Conservation (phyloP, 176 grass and related monocot species). For the Eremochloa ophiuroides region DNA sequence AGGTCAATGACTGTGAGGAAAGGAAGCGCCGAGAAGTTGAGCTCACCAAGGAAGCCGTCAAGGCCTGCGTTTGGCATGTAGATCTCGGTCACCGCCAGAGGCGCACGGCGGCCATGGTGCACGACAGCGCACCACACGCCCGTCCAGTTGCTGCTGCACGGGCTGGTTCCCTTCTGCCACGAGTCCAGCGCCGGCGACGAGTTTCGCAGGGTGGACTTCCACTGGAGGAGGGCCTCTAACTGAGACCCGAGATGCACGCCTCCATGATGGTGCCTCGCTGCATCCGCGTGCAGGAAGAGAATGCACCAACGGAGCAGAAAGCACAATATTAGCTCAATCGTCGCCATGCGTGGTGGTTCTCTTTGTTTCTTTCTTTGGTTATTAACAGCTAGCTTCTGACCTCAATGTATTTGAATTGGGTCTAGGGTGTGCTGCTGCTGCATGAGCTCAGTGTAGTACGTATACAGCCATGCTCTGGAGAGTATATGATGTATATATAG, state of each 20-base stretch:
- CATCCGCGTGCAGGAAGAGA: neutral
- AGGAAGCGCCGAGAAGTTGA: neutral
- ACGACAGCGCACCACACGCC: neutral
- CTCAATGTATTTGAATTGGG: too few relatives aligned
- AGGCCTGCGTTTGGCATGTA: neutral
- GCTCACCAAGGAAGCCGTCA: neutral
- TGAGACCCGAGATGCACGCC: neutral
- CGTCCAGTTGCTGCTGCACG: slow-evolving; percentile 11
- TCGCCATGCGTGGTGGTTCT: too few relatives aligned
- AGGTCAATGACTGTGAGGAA: neutral
- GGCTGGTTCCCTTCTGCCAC: neutral
- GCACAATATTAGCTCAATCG: too few relatives aligned
- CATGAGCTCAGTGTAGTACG: too few relatives aligned
- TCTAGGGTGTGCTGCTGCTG: too few relatives aligned
- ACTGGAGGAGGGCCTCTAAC: neutral
- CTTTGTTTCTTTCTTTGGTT: too few relatives aligned
- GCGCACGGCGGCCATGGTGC: neutral
- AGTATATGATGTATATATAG: too few relatives aligned
- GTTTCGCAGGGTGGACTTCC: neutral
- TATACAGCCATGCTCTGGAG: too few relatives aligned
- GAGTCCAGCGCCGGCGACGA: neutral
- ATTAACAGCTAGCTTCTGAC: too few relatives aligned
- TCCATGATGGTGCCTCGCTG: neutral
- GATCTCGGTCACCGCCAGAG: neutral
- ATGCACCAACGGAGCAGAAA: neutral